These are phyloP conservation scores for Claviceps africana DNA, from an alignment of 2,329 filamentous ascomycete genomes.

Conservation along the genomic window DNA sequence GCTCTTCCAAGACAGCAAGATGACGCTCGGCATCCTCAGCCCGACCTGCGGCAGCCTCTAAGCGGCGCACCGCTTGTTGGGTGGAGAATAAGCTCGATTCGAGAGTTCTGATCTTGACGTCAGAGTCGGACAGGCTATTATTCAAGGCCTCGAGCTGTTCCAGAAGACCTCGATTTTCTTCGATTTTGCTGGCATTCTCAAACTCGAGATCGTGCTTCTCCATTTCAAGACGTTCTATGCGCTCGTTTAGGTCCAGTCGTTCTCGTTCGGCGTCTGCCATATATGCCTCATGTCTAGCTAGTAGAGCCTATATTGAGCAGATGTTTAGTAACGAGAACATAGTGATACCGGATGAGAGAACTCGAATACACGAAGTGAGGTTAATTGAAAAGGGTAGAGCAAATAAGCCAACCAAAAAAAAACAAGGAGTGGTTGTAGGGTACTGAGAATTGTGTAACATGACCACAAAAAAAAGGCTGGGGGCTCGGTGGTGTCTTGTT, in stretches of 20 bases:
- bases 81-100: constrained; percentile 65
- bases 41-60: constrained; percentile 59
- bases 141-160: constrained; percentile 80
- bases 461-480: not conserved
- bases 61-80: constrained; percentile 59
- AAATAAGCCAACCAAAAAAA: not conserved
- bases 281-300: constrained; percentile 85
- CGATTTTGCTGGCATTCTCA: constrained; percentile 62
- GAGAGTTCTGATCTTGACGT: constrained; percentile 62
- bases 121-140: constrained; percentile 62
- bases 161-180: constrained; percentile 69
- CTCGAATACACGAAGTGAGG: not conserved
- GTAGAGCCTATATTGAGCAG: constrained; percentile 62
- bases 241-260: constrained; percentile 54
- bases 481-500: not conserved
- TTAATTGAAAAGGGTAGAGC: not conserved
- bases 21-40: constrained; percentile 72
- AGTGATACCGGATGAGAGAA: not conserved
- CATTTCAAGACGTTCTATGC: constrained; percentile 61
- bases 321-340: constrained; percentile 49
- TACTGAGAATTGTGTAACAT: not conserved
- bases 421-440: too few relatives aligned
- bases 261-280: constrained; percentile 86
- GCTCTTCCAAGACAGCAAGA: constrained; percentile 62
- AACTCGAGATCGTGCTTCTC: constrained; percentile 62